phyloP scores from a whole-genome alignment of 257 asterid genomes.

The Paraleonurus japonicus region DNA sequence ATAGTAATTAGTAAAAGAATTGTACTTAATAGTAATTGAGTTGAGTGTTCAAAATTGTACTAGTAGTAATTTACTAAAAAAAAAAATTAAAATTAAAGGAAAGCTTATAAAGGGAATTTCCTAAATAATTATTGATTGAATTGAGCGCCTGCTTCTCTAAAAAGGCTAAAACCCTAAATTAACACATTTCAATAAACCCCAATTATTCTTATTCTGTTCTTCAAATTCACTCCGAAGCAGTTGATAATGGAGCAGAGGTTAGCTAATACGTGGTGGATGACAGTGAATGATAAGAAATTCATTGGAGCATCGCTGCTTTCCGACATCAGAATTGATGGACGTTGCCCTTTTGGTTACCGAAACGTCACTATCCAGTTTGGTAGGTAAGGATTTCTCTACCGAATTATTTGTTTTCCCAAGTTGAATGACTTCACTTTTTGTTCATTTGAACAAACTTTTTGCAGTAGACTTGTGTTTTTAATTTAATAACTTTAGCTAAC shows the following conservation, averaged over 20 bases:
- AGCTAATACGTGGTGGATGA: constrained; percentile 65
- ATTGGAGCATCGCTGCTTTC: constrained; percentile 69
- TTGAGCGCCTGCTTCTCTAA: not conserved
- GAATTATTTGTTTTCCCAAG: not conserved
- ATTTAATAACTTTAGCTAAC: not conserved
- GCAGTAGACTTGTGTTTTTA: not conserved
- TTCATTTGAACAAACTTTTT: not conserved
- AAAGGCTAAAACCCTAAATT: not conserved
- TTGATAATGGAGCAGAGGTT: constrained; percentile 72
- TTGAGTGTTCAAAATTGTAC: too few relatives aligned
- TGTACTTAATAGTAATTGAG: too few relatives aligned
- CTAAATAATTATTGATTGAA: too few relatives aligned
- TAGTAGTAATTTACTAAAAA: too few relatives aligned
- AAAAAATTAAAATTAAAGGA: too few relatives aligned
- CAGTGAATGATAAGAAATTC: constrained; percentile 78
- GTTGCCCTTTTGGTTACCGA: constrained; percentile 83
- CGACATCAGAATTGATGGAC: constrained; percentile 85
- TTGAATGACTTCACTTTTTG: not conserved
- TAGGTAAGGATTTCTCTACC: constrained; percentile 39
- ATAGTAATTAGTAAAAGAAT: too few relatives aligned
- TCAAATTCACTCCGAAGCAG: not conserved
- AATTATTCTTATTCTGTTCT: not conserved
- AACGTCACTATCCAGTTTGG: constrained; percentile 68
- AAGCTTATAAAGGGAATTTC: too few relatives aligned
- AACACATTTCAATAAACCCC: not conserved